Conservation (phyloP, 495 filamentous ascomycete genomes). For the Tetracladium setigerum region DNA sequence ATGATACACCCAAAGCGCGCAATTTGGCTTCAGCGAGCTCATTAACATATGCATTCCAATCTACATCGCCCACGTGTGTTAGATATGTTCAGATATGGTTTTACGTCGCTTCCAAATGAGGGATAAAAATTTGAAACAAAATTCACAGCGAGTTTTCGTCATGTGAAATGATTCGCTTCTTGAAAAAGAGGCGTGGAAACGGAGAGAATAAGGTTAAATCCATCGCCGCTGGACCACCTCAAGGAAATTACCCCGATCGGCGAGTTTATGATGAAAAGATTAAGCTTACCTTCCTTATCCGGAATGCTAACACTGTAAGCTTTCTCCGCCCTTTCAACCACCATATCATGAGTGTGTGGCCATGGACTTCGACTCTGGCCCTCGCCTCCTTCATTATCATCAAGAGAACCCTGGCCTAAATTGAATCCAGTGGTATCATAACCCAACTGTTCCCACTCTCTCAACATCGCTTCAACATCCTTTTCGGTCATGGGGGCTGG, state of each 20-base stretch:
- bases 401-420: conserved; percentile 31
- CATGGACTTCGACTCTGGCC: conserved; percentile 65
- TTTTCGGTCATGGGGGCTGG: conserved; percentile 50
- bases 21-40: conserved; percentile 83
- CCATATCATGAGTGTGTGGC: conserved; percentile 57
- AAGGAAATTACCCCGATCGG: too few species aligned
- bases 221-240: too few species aligned
- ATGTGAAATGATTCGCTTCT: too few species aligned
- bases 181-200: too few species aligned
- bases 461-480: conserved; percentile 59
- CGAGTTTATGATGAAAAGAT: neutral
- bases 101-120: neutral
- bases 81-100: neutral
- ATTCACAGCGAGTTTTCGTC: too few species aligned
- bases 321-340: conserved; percentile 41
- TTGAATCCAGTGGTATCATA: conserved; percentile 71
- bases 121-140: neutral
- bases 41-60: conserved; percentile 77
- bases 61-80: conserved; percentile 1
- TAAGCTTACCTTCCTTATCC: conserved; percentile 39
- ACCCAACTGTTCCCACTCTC: conserved; percentile 64
- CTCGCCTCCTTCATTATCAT: conserved; percentile 24
- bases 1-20: conserved; percentile 76
- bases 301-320: conserved; percentile 65
- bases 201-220: too few species aligned